These are phyloP conservation scores for Cordyceps fumosorosea DNA, from an alignment of 2,329 filamentous ascomycete genomes.

Conservation along the genomic window DNA sequence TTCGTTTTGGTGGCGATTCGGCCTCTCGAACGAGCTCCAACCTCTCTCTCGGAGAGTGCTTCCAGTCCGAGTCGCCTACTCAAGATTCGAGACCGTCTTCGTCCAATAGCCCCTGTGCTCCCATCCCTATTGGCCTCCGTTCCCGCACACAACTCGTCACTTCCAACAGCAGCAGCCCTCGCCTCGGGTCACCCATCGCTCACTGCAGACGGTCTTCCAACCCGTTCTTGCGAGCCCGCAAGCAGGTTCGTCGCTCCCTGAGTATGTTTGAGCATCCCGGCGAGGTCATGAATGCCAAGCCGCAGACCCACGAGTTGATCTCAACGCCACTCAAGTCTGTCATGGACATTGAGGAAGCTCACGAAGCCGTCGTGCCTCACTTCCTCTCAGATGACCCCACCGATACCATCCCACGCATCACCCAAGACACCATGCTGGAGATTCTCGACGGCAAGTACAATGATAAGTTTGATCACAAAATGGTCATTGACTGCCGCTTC, in stretches of 20 bases:
- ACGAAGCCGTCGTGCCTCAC: slow-evolving; percentile 72
- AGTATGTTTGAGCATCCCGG: slow-evolving; percentile 97
- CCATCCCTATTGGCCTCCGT: slow-evolving; percentile 52
- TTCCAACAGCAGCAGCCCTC: slow-evolving; percentile 47
- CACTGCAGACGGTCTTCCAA: slow-evolving; percentile 69
- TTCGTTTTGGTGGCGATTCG: slow-evolving; percentile 58
- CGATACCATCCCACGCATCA: slow-evolving; percentile 84
- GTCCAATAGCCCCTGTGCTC: slow-evolving; percentile 51
- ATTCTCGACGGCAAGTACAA: slow-evolving; percentile 81
- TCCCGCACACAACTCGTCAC: slow-evolving; percentile 59
- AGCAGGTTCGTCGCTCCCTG: slow-evolving; percentile 83
- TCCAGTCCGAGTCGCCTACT: slow-evolving; percentile 66
- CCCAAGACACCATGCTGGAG: slow-evolving; percentile 72
- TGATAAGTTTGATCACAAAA: slow-evolving; percentile 67
- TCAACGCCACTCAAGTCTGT: slow-evolving; percentile 57
- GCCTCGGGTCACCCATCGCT: slow-evolving; percentile 65
- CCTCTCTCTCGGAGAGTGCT: slow-evolving; percentile 72
- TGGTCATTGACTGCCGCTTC: slow-evolving; percentile 94
- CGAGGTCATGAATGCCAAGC: slow-evolving; percentile 77
- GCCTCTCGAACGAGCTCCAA: slow-evolving; percentile 25
- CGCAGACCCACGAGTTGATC: slow-evolving; percentile 46
- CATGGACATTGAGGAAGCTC: slow-evolving; percentile 74
- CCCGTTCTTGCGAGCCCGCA: slow-evolving; percentile 68
- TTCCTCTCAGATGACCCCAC: slow-evolving; percentile 73
- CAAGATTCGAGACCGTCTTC: slow-evolving; percentile 59